These are phyloP conservation scores for Fusarium sublunatum DNA, from an alignment of 2,329 filamentous ascomycete species.

Conservation along the genomic window DNA sequence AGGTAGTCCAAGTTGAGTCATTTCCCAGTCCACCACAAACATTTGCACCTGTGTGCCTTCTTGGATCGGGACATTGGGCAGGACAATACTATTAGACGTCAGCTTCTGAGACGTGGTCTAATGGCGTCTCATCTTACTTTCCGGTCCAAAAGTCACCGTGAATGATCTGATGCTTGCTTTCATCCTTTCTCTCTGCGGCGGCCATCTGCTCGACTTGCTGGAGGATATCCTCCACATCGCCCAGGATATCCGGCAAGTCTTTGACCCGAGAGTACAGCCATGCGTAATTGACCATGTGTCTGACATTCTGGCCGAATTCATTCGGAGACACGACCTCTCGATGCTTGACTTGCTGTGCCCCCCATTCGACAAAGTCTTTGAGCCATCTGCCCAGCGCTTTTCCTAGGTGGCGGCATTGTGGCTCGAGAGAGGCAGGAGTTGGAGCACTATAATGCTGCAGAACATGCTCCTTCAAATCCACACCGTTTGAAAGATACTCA, in stretches of 20 bases:
- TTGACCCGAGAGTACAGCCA: constrained; percentile 3
- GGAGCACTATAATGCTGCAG: constrained; percentile 3
- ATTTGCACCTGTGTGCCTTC: neutral
- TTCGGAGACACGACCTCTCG: neutral
- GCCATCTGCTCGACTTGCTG: constrained; percentile 10
- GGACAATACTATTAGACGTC: neutral
- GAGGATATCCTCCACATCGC: constrained; percentile 1
- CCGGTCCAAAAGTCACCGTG: constrained; percentile 16
- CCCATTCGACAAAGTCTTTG: constrained; percentile 1
- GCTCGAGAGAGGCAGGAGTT: neutral
- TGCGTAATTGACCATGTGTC: constrained; percentile 8
- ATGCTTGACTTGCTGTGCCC: neutral
- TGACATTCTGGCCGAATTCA: constrained; percentile 2
- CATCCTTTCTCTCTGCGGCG: neutral
- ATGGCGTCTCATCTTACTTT: neutral
- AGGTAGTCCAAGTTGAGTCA: neutral
- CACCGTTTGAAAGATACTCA: neutral
- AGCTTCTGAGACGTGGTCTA: neutral
- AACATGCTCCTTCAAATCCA: constrained; percentile 8
- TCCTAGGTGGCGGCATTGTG: constrained; percentile 8
- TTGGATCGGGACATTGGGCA: neutral
- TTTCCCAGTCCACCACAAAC: constrained; percentile 5
- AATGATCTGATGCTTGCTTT: constrained; percentile 7
- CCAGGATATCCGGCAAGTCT: constrained; percentile 3
- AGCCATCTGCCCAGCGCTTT: constrained; percentile 16